Percentiles rank a stretch among this genome's conserved stretches.
Conservation (phyloP, 2,329 filamentous ascomycete genomes). For the Parastagonospora nodorum region DNA sequence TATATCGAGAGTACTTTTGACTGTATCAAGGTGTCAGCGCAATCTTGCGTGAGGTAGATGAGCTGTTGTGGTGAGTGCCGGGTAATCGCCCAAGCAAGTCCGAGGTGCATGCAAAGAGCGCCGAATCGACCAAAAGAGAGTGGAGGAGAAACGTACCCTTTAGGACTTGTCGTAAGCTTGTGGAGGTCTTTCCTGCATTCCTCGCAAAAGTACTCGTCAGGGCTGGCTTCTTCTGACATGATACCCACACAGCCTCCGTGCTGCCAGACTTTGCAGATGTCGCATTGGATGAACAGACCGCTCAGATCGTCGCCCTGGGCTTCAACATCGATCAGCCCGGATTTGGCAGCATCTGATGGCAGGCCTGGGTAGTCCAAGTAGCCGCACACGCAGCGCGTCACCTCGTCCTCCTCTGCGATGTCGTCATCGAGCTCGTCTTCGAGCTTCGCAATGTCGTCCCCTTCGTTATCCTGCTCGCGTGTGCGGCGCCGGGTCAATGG, state of each 20-base stretch:
- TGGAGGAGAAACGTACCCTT: conserved; percentile 71
- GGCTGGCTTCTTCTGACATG: conserved; percentile 88
- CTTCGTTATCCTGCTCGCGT: conserved; percentile 73
- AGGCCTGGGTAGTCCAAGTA: conserved; percentile 92
- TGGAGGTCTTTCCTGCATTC: conserved; percentile 91
- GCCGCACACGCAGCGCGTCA: conserved; percentile 93
- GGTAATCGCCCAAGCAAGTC: too few species aligned
- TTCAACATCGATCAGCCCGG: conserved; percentile 59
- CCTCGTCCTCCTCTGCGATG: conserved; percentile 75
- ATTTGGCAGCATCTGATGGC: conserved; percentile 62
- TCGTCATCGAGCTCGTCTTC: conserved; percentile 66
- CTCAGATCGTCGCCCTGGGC: conserved; percentile 73
- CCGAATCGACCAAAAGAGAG: conserved; percentile 7
- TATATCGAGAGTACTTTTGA: conserved; percentile 66
- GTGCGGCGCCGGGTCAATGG: conserved; percentile 77
- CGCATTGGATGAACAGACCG: conserved; percentile 97
- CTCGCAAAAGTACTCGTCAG: conserved; percentile 98
- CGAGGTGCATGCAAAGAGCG: neutral
- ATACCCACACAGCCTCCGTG: conserved; percentile 98
- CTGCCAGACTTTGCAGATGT: conserved; percentile 97
- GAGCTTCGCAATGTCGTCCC: conserved; percentile 48
- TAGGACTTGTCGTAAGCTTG: conserved; percentile 76
- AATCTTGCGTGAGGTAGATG: too few species aligned
- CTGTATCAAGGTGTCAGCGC: conserved; percentile 46
- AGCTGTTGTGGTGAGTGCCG: too few species aligned